phyloP scores from a whole-genome alignment of 495 filamentous ascomycete genomes.

The Aspergillus heteromorphus region DNA sequence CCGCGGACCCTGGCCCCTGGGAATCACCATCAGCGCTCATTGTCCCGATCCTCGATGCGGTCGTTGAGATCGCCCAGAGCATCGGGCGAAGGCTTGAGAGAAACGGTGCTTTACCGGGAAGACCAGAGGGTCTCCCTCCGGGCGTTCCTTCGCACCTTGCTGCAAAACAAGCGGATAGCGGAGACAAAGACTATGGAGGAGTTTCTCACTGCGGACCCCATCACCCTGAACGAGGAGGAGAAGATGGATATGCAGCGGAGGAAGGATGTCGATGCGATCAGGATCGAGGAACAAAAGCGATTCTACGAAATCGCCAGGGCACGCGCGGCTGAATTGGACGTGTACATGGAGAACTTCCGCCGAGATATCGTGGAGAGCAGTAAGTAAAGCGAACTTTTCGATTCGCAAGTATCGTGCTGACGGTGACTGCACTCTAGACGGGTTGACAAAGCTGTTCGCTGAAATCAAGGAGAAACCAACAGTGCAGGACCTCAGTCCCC shows the following conservation, averaged over 20 bases:
- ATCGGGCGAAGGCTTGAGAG: constrained; percentile 41
- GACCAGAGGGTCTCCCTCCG: constrained; percentile 87
- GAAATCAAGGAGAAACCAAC: constrained; percentile 85
- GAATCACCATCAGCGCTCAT: constrained; percentile 24
- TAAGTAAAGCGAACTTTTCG: constrained; percentile 37
- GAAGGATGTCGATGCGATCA: constrained; percentile 78
- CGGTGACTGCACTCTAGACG: constrained; percentile 46
- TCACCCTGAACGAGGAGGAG: constrained; percentile 75
- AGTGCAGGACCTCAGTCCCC: constrained; percentile 80
- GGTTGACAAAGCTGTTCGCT: constrained; percentile 84
- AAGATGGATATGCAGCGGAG: constrained; percentile 68
- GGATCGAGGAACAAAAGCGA: constrained; percentile 82
- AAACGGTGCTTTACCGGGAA: constrained; percentile 72
- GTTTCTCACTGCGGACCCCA: constrained; percentile 67
- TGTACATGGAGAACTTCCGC: constrained; percentile 90
- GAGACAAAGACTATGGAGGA: constrained; percentile 73
- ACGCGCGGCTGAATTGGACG: constrained; percentile 86
- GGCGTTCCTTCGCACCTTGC: constrained; percentile 76
- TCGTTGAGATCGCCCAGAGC: constrained; percentile 42
- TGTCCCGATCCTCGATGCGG: constrained; percentile 34
- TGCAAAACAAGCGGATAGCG: constrained; percentile 80
- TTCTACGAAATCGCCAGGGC: constrained; percentile 95
- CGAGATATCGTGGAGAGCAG: constrained; percentile 71
- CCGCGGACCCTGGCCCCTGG: constrained; percentile 22
- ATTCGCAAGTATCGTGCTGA: constrained; percentile 1